phyloP scores from a whole-genome alignment of 106 monocot species.

The Dendrobium officinale region DNA sequence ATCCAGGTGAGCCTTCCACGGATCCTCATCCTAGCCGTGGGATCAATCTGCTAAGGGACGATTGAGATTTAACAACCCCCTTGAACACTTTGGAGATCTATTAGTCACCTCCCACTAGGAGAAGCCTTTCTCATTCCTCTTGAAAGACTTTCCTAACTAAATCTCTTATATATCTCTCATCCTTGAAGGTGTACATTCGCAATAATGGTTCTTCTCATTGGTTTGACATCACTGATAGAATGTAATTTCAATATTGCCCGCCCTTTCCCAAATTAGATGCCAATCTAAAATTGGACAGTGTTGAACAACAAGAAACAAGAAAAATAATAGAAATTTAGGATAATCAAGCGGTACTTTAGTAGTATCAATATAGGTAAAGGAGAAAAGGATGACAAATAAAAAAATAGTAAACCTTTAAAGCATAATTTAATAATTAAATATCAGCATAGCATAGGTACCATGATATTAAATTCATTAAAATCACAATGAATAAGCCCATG shows the following conservation, averaged over 20 bases:
- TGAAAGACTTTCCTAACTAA: neutral
- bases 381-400: neutral
- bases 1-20: no score
- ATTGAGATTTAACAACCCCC: neutral
- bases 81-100: neutral
- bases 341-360: neutral
- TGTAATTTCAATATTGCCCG: neutral
- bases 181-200: neutral
- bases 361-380: neutral
- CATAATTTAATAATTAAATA: neutral
- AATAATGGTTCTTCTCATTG: neutral
- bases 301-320: neutral
- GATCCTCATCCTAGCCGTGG: no score
- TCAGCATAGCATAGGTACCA: slow-evolving; percentile 46
- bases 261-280: neutral
- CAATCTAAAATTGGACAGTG: neutral
- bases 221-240: neutral
- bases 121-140: neutral
- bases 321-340: neutral
- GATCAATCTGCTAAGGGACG: no score
- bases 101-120: neutral
- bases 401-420: neutral
- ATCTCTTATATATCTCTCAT: neutral
- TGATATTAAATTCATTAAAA: slow-evolving; percentile 94
- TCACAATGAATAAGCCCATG: slow-evolving; percentile 98